These are phyloP conservation scores for Aspergillus fructus DNA, from an alignment of 2,329 filamentous ascomycete genomes.

Conservation along the genomic window DNA sequence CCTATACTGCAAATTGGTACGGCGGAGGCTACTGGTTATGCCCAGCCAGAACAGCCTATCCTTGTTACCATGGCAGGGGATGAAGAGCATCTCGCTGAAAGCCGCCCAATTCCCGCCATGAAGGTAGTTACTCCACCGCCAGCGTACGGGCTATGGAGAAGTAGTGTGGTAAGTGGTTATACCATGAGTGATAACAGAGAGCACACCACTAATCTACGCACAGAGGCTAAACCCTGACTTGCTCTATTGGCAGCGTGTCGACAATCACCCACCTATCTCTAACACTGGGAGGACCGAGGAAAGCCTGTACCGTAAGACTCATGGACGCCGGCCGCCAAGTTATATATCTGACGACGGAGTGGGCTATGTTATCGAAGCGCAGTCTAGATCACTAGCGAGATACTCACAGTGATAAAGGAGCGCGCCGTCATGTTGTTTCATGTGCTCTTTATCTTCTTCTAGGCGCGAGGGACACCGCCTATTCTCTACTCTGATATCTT, in stretches of 20 bases:
- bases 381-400: conserved; percentile 58
- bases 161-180: conserved; percentile 67
- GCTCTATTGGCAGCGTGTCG: conserved; percentile 74
- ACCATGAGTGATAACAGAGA: neutral
- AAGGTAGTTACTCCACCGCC: conserved; percentile 64
- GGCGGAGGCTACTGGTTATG: conserved; percentile 62
- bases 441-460: neutral
- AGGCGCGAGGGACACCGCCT: neutral
- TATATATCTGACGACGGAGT: conserved; percentile 76
- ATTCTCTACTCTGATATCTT: neutral
- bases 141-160: conserved; percentile 81
- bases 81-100: conserved; percentile 59
- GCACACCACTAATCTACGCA: conserved; percentile 4
- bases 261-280: conserved; percentile 10
- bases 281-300: conserved; percentile 1
- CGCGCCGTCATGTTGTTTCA: neutral
- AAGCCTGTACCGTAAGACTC: conserved; percentile 20
- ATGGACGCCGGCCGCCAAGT: conserved; percentile 64
- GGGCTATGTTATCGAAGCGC: conserved; percentile 68
- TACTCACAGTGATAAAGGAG: conserved; percentile 9
- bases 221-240: conserved; percentile 76
- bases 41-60: conserved; percentile 71
- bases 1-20: conserved; percentile 47
- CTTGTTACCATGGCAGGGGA: conserved; percentile 72
- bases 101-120: conserved; percentile 52